Conservation (phyloP, 805 yeast species). For the Spencermartinsiella europaea region DNA sequence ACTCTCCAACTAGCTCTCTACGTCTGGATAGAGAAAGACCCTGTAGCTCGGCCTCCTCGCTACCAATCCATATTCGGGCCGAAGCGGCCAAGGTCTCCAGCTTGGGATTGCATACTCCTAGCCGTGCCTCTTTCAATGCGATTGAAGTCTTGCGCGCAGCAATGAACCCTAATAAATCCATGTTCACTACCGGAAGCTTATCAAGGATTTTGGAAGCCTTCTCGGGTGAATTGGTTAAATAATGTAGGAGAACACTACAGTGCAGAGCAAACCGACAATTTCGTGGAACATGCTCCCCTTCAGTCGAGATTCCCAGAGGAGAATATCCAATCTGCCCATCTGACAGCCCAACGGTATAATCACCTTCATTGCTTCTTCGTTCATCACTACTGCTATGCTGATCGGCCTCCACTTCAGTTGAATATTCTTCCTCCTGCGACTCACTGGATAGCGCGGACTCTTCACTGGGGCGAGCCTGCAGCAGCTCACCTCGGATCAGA, state of each 20-base stretch:
- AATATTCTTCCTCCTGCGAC: background rate
- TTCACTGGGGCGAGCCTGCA: background rate
- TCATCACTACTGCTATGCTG: background rate
- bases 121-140: constrained; percentile 16
- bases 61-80: constrained; percentile 33
- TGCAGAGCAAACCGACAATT: constrained; percentile 2
- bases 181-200: constrained; percentile 10
- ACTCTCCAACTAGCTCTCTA: constrained; percentile 29
- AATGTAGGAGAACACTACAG: background rate
- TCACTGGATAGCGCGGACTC: background rate
- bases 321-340: background rate
- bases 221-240: background rate
- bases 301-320: background rate
- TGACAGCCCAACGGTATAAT: background rate
- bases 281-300: background rate
- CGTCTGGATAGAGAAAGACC: constrained; percentile 26
- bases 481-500: constrained; percentile 17
- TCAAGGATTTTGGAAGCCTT: background rate
- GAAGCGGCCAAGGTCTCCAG: constrained; percentile 24
- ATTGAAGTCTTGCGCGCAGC: constrained; percentile 22
- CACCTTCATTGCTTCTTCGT: background rate
- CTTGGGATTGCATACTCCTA: constrained; percentile 12
- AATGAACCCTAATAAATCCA: constrained; percentile 32
- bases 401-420: background rate
- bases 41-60: constrained; percentile 27